Percentiles rank a stretch among this genome's conserved stretches.
Conservation (phyloP, 1,284 basidiomycete species). For the Amylostereum areolatum region DNA sequence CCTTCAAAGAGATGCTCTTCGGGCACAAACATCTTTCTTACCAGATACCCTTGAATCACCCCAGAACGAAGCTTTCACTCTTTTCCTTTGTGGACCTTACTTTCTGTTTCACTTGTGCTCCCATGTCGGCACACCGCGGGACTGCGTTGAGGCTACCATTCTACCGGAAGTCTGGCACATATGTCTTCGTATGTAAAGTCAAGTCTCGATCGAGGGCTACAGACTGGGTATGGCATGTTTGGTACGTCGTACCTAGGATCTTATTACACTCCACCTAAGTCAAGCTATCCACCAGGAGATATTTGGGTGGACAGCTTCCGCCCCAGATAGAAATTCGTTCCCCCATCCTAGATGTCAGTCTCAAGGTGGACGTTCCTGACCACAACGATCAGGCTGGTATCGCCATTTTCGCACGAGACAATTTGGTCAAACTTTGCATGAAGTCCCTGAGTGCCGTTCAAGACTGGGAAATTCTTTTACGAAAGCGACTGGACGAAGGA, state of each 20-base stretch:
- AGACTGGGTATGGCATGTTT: constrained; percentile 83
- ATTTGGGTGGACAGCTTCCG: constrained; percentile 45
- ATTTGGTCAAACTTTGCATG: constrained; percentile 55
- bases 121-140: constrained; percentile 37
- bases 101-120: constrained; percentile 69
- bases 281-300: constrained; percentile 39
- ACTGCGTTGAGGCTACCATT: constrained; percentile 39
- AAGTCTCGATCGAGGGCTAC: constrained; percentile 65
- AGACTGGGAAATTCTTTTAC: constrained; percentile 61
- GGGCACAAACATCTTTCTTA: constrained; percentile 68
- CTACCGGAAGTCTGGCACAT: constrained; percentile 56
- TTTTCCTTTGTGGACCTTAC: constrained; percentile 80
- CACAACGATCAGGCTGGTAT: constrained; percentile 33
- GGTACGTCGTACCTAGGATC: constrained; percentile 33
- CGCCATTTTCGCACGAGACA: constrained; percentile 48
- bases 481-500: constrained; percentile 46
- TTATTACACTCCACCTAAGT: too few relatives aligned
- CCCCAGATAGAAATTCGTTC: constrained; percentile 37
- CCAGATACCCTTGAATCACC: constrained; percentile 57
- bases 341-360: constrained; percentile 47
- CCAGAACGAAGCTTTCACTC: constrained; percentile 61
- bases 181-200: constrained; percentile 74
- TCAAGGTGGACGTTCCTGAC: constrained; percentile 60
- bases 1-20: constrained; percentile 53
- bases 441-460: constrained; percentile 45